Evolutionary conservation across 441 rosid genomes (phyloP).

Genomic region (Capsella rubella): DNA sequence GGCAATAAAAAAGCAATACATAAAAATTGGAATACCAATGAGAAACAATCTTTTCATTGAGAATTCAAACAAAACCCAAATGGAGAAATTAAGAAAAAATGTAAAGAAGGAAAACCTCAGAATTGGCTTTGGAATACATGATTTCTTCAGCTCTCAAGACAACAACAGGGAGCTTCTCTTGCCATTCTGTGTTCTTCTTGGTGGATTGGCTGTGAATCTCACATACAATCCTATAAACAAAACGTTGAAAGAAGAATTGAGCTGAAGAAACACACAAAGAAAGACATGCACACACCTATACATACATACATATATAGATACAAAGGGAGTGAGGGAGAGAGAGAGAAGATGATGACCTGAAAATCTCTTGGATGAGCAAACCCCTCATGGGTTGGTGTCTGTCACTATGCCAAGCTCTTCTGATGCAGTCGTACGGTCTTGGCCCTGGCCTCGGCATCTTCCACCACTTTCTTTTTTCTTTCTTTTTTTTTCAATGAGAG

Average conservation of each 20-base stretch:
- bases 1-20: neutral
- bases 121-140: conserved; percentile 96
- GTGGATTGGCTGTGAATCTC: conserved; percentile 61
- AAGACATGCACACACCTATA: conserved; percentile 15
- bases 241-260: conserved; percentile 14
- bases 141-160: conserved; percentile 90
- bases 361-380: conserved; percentile 89
- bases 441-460: conserved; percentile 99
- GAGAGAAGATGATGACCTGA: conserved; percentile 57
- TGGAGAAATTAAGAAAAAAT: conserved; percentile 11
- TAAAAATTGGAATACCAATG: neutral
- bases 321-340: conserved; percentile 4
- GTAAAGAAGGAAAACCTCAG: conserved; percentile 60
- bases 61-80: conserved; percentile 8
- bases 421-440: conserved; percentile 94
- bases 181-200: conserved; percentile 91
- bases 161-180: conserved; percentile 83
- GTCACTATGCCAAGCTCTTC: conserved; percentile 98
- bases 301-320: conserved; percentile 22
- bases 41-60: neutral
- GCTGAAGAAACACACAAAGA: conserved; percentile 13
- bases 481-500: conserved; percentile 21
- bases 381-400: conserved; percentile 90
- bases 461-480: conserved; percentile 26
- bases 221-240: conserved; percentile 40